A percentile compares a stretch with the other conserved stretches of the same genome.
Evolutionary conservation across 192 early-diverging fungal genomes (phyloP).

Genomic region (Lunasporangiospora selenospora): DNA sequence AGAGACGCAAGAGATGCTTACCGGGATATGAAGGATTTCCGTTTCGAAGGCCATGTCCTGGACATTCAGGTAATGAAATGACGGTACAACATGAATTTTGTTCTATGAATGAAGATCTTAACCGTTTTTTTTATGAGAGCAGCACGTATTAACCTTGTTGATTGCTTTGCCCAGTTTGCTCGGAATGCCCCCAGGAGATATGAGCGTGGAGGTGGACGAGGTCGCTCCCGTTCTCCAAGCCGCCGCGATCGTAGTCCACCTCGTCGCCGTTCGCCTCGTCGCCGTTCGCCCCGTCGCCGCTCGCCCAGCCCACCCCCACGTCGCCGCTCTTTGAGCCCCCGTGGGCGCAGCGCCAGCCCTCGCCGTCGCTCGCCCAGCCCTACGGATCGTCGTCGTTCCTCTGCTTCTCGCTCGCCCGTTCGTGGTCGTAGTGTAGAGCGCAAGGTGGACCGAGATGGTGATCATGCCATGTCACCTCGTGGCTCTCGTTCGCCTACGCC

Average conservation of each 20-base stretch:
- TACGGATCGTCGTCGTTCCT: slow-evolving; percentile 21
- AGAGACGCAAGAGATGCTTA: slow-evolving; percentile 94
- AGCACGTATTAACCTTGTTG: background rate
- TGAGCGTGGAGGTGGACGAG: slow-evolving; percentile 59
- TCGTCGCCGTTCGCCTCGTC: slow-evolving; percentile 49
- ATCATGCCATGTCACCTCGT: slow-evolving; percentile 10
- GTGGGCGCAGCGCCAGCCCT: slow-evolving; percentile 28
- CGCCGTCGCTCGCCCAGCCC: slow-evolving; percentile 32
- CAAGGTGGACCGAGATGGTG: slow-evolving; percentile 14
- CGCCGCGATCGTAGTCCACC: no score
- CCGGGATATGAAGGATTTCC: slow-evolving; percentile 87
- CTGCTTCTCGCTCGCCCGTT: slow-evolving; percentile 41
- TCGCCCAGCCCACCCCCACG: slow-evolving; percentile 30
- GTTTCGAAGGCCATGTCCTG: slow-evolving; percentile 80
- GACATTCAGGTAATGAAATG: slow-evolving; percentile 72
- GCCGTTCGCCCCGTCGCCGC: slow-evolving; percentile 47
- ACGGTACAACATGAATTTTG: background rate
- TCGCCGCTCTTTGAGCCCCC: slow-evolving; percentile 55
- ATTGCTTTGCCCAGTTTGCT: slow-evolving; percentile 86
- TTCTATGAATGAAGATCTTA: background rate
- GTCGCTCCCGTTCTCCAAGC: slow-evolving; percentile 36
- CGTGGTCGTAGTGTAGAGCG: slow-evolving; percentile 27
- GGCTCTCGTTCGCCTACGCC: slow-evolving; percentile 20
- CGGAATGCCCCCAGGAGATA: slow-evolving; percentile 83
- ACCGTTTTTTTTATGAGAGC: background rate